Evolutionary conservation across 805 yeast species (phyloP).

Genomic region (Cyberlindnera lachancei): DNA sequence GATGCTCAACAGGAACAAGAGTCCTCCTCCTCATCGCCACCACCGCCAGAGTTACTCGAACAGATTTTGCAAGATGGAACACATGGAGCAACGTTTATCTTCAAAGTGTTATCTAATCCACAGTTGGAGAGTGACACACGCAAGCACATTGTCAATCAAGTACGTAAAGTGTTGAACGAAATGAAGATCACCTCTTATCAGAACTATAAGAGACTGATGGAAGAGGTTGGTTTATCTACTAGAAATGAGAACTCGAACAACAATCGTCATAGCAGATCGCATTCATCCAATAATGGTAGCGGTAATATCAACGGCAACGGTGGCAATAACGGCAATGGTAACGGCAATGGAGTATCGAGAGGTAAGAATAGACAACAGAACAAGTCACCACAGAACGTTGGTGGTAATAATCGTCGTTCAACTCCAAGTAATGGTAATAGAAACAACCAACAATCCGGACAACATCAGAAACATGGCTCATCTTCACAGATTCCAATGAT

Average conservation of each 20-base stretch:
- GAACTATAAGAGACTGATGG: conserved; percentile 79
- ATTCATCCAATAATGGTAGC: conserved; percentile 13
- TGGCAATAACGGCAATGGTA: too few relatives aligned
- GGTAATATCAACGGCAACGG: conserved; percentile 1
- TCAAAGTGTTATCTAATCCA: conserved; percentile 72
- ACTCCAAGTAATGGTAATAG: conserved; percentile 3
- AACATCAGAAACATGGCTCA: too few relatives aligned
- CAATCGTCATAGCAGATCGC: conserved; percentile 18
- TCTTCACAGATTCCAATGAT: too few relatives aligned
- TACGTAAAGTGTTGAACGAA: conserved; percentile 55
- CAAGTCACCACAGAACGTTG: conserved; percentile 16
- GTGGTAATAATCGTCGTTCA: conserved; percentile 6
- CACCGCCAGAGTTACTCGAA: conserved; percentile 42
- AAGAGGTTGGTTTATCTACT: conserved; percentile 69
- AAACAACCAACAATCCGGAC: not conserved
- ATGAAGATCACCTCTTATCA: conserved; percentile 49
- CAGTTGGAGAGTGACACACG: conserved; percentile 50
- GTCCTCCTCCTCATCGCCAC: too few relatives aligned
- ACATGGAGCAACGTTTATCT: conserved; percentile 71
- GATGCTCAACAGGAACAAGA: conserved; percentile 13
- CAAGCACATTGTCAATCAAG: conserved; percentile 50
- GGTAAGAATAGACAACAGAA: conserved; percentile 10
- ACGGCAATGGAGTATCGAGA: conserved; percentile 5
- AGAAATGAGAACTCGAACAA: conserved; percentile 9
- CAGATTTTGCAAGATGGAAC: conserved; percentile 56